These are phyloP conservation scores for Aspergillus haitiensis DNA, from an alignment of 495 filamentous ascomycete genomes.

Conservation along the genomic window DNA sequence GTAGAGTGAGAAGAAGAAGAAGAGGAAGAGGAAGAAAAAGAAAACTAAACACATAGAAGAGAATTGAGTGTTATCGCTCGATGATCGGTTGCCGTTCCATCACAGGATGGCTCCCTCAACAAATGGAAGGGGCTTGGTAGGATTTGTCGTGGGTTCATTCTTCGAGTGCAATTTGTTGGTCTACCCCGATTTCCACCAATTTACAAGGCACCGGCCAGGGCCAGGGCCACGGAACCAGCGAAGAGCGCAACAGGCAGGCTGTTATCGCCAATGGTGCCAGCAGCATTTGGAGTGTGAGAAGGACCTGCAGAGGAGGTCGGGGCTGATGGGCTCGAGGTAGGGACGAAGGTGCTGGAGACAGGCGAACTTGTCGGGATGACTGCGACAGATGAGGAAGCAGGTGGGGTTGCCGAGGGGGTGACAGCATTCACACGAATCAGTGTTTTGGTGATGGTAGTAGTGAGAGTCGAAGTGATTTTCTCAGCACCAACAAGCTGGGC, in stretches of 20 bases:
- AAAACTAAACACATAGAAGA: slow-evolving; percentile 18
- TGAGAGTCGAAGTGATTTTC: slow-evolving; percentile 16
- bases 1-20: slow-evolving; percentile 28
- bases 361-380: slow-evolving; percentile 13
- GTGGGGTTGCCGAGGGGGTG: slow-evolving; percentile 11
- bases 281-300: slow-evolving; percentile 17
- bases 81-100: slow-evolving; percentile 17
- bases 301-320: slow-evolving; percentile 23
- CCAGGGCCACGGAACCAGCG: slow-evolving; percentile 41
- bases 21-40: slow-evolving; percentile 30
- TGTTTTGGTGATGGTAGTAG: slow-evolving; percentile 15
- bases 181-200: not conserved
- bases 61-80: slow-evolving; percentile 21
- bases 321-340: slow-evolving; percentile 24
- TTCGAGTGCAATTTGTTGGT: not conserved
- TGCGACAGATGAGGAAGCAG: slow-evolving; percentile 6
- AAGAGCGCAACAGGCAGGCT: slow-evolving; percentile 38
- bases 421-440: slow-evolving; percentile 18
- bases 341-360: slow-evolving; percentile 17
- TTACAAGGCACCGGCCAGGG: slow-evolving; percentile 37
- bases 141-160: slow-evolving; percentile 1
- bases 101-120: not conserved
- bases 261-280: slow-evolving; percentile 27
- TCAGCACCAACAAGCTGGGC: slow-evolving; percentile 20
- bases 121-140: slow-evolving; percentile 10